phyloP scores from a whole-genome alignment of 2,329 filamentous ascomycete species.

The Colletotrichum sp. region DNA sequence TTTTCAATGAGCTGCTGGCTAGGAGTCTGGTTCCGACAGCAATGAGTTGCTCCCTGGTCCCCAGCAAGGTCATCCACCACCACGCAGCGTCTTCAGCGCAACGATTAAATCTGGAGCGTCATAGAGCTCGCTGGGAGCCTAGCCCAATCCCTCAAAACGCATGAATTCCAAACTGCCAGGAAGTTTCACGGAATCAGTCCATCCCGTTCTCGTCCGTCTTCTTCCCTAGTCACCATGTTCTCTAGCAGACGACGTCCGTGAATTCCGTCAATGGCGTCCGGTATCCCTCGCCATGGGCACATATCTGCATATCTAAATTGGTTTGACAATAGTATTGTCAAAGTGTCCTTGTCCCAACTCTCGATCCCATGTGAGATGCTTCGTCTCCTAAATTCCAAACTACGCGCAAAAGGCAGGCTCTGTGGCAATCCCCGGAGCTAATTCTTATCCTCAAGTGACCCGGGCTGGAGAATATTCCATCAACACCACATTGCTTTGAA shows the following conservation, averaged over 20 bases:
- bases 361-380: no score
- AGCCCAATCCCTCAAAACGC: not conserved
- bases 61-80: not conserved
- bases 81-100: not conserved
- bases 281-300: not conserved
- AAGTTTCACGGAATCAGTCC: rapidly evolving
- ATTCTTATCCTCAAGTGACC: rapidly evolving
- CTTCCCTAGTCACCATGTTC: no score
- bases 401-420: no score
- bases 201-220: not conserved
- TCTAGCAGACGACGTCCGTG: rapidly evolving
- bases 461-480: no score
- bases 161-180: rapidly evolving
- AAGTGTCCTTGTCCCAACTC: no score
- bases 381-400: no score
- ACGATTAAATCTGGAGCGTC: rapidly evolving
- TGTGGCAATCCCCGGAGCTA: no score
- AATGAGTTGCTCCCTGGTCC: not conserved
- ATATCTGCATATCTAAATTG: rapidly evolving
- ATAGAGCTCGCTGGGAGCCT: no score
- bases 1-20: not conserved
- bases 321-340: no score
- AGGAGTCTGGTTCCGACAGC: not conserved
- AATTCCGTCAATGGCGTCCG: not conserved
- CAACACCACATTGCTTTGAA: no score